Conservation (phyloP, 1,284 basidiomycete genomes). For the Cutaneotrichosporon dermatis region DNA sequence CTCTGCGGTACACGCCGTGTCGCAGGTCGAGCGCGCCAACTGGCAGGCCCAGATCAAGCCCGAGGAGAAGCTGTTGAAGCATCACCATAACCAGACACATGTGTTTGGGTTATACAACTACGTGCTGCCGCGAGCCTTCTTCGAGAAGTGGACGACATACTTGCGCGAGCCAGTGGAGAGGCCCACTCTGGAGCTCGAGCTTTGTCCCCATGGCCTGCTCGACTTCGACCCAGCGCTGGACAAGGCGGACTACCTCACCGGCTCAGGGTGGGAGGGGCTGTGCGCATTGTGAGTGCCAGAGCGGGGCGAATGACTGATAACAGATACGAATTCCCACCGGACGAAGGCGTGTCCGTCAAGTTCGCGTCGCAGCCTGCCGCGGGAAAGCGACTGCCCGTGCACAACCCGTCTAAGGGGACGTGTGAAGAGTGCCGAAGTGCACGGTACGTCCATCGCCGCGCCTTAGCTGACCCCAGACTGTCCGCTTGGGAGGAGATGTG, state of each 20-base stretch:
- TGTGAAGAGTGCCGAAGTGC: slow-evolving; percentile 14
- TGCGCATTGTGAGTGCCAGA: slow-evolving; percentile 21
- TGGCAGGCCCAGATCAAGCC: slow-evolving; percentile 6
- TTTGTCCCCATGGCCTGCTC: slow-evolving; percentile 38
- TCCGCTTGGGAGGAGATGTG: slow-evolving; percentile 19
- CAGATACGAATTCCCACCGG: slow-evolving; percentile 23
- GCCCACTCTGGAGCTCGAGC: slow-evolving; percentile 20
- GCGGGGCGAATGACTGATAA: neutral
- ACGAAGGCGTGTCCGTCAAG: slow-evolving; percentile 17
- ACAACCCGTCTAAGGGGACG: slow-evolving; percentile 4
- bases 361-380: slow-evolving; percentile 6
- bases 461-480: slow-evolving; percentile 8
- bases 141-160: slow-evolving; percentile 23
- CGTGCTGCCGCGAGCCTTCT: slow-evolving; percentile 25
- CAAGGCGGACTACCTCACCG: slow-evolving; percentile 13
- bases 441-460: slow-evolving; percentile 1
- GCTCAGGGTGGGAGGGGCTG: slow-evolving; percentile 27
- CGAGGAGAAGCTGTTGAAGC: slow-evolving; percentile 8
- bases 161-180: neutral
- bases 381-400: slow-evolving; percentile 5
- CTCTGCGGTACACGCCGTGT: neutral
- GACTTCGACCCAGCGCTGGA: slow-evolving; percentile 35
- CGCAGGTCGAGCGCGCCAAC: neutral
- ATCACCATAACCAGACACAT: slow-evolving; percentile 2
- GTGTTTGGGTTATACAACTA: slow-evolving; percentile 26